These are phyloP conservation scores for Cyberlindnera bimundalis DNA, from an alignment of 805 yeast genomes.

Conservation along the genomic window DNA sequence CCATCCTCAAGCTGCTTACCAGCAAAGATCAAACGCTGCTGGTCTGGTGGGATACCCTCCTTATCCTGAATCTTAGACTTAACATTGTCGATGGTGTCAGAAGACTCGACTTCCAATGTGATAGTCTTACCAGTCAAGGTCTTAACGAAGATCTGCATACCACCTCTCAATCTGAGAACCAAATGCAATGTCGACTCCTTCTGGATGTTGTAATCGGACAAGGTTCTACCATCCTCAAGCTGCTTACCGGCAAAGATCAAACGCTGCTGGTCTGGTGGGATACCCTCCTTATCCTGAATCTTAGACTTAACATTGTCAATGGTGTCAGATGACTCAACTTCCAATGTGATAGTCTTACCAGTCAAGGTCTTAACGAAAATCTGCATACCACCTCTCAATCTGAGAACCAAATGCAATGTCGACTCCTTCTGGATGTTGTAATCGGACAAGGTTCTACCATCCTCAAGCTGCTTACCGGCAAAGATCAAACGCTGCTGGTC, in stretches of 20 bases:
- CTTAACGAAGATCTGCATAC: conserved; percentile 76
- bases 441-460: conserved; percentile 90
- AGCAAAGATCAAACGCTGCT: conserved; percentile 90
- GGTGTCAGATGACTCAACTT: conserved; percentile 92
- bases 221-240: conserved; percentile 92
- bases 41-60: conserved; percentile 99
- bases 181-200: conserved; percentile 86
- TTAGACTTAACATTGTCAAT: conserved; percentile 93
- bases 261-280: conserved; percentile 96
- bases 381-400: conserved; percentile 90
- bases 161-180: conserved; percentile 87
- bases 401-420: conserved; percentile 75
- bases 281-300: conserved; percentile 96
- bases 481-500: conserved; percentile 93
- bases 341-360: conserved; percentile 94
- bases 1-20: conserved; percentile 96
- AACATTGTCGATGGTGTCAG: conserved; percentile 92
- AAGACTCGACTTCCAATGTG: conserved; percentile 76
- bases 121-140: too few relatives aligned
- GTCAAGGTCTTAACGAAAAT: conserved; percentile 97
- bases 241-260: conserved; percentile 95
- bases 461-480: conserved; percentile 95
- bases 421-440: conserved; percentile 96
- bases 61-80: conserved; percentile 95
- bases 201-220: conserved; percentile 93